Evolutionary conservation across 2,329 filamentous ascomycete genomes (phyloP).

Genomic region (Talaromyces sp.): DNA sequence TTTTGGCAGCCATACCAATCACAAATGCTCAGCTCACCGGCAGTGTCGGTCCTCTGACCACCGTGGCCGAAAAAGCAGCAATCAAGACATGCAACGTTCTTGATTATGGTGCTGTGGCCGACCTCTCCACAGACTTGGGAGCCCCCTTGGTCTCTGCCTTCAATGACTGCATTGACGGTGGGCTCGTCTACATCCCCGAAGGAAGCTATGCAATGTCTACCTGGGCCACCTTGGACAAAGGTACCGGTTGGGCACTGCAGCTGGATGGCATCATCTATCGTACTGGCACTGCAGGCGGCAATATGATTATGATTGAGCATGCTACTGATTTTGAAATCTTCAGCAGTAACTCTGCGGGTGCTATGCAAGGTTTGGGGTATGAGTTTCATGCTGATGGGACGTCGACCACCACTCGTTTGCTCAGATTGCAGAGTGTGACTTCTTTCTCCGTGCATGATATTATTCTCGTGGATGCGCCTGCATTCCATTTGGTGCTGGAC

Average conservation of each 20-base stretch:
- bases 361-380: slow-evolving; percentile 53
- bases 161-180: slow-evolving; percentile 50
- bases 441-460: slow-evolving; percentile 52
- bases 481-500: slow-evolving; percentile 51
- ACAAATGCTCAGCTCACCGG: slow-evolving; percentile 39
- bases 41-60: slow-evolving; percentile 45
- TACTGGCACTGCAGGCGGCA: slow-evolving; percentile 48
- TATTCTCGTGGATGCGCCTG: slow-evolving; percentile 47
- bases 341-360: slow-evolving; percentile 50
- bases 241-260: slow-evolving; percentile 49
- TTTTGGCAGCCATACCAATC: neutral
- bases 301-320: slow-evolving; percentile 54
- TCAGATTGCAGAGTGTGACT: slow-evolving; percentile 45
- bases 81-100: slow-evolving; percentile 52
- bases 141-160: slow-evolving; percentile 49
- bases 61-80: slow-evolving; percentile 42
- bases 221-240: slow-evolving; percentile 49
- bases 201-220: slow-evolving; percentile 51
- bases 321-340: slow-evolving; percentile 53
- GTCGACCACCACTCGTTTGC: slow-evolving; percentile 43
- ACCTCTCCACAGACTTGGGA: slow-evolving; percentile 51
- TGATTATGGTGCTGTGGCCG: slow-evolving; percentile 51
- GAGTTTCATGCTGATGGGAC: slow-evolving; percentile 44
- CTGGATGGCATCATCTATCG: slow-evolving; percentile 54
- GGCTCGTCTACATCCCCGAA: slow-evolving; percentile 48